These are phyloP conservation scores for Trichoderma oligosporum DNA, from an alignment of 2,329 filamentous ascomycete genomes.

Conservation along the genomic window DNA sequence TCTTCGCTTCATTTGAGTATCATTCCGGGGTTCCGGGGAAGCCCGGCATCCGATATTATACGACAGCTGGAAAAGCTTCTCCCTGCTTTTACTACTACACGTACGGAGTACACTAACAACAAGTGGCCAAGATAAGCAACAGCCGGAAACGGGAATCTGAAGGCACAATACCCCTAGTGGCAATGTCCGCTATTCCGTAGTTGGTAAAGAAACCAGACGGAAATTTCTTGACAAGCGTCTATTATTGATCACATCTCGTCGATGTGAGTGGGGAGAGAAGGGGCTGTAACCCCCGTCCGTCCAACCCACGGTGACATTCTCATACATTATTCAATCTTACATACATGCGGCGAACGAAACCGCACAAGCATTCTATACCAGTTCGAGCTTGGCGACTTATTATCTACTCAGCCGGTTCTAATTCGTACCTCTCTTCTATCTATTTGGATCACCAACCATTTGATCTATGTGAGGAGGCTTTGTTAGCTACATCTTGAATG, in stretches of 20 bases:
- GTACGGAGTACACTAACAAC: neutral
- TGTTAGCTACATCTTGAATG: neutral
- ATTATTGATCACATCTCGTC: conserved; percentile 19
- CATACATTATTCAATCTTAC: conserved; percentile 17
- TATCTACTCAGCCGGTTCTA: neutral
- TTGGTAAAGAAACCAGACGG: conserved; percentile 17
- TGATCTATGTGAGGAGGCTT: neutral
- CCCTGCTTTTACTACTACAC: neutral
- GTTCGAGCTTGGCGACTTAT: neutral
- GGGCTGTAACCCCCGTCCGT: conserved; percentile 5
- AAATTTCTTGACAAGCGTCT: conserved; percentile 20
- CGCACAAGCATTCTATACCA: conserved; percentile 2
- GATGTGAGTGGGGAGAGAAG: conserved; percentile 10
- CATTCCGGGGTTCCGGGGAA: conserved; percentile 14
- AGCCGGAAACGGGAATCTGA: conserved; percentile 16
- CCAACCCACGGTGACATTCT: conserved; percentile 12
- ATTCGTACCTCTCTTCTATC: neutral
- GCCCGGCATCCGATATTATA: conserved; percentile 7
- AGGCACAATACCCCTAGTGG: conserved; percentile 10
- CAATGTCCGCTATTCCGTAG: conserved; percentile 8
- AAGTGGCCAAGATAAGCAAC: conserved; percentile 12
- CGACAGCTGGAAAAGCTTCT: neutral
- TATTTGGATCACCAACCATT: neutral
- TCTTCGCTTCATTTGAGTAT: conserved; percentile 9
- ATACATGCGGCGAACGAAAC: conserved; percentile 16